Conservation (phyloP, 164 flowering plant genomes). For the Euptelea pleiosperma region DNA sequence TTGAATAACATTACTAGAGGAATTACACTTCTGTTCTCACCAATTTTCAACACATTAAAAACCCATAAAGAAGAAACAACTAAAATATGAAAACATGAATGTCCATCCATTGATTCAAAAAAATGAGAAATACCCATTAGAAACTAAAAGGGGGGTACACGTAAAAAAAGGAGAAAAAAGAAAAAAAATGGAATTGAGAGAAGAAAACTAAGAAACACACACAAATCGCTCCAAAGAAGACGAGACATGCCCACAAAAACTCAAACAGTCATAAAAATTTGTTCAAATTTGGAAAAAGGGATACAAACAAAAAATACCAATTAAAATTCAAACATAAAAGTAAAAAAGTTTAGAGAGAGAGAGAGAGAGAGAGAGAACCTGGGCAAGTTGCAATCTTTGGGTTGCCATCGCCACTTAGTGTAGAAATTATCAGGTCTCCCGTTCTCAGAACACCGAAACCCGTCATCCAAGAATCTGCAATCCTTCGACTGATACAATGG, state of each 20-base stretch:
- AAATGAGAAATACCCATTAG: too few species aligned
- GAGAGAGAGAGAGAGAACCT: slow-evolving; percentile 37
- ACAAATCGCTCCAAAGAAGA: background rate
- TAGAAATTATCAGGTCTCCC: slow-evolving; percentile 75
- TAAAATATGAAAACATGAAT: too few species aligned
- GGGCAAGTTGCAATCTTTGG: slow-evolving; percentile 76
- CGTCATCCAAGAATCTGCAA: slow-evolving; percentile 63
- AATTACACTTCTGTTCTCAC: too few species aligned
- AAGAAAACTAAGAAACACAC: too few species aligned
- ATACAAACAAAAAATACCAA: background rate
- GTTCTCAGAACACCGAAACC: slow-evolving; percentile 81
- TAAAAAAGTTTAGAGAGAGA: background rate
- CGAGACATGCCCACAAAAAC: background rate
- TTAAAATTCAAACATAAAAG: slow-evolving; percentile 1
- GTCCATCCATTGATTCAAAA: too few species aligned
- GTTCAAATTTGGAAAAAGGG: background rate
- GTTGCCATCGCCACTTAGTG: slow-evolving; percentile 96
- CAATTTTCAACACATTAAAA: too few species aligned
- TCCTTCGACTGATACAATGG: slow-evolving; percentile 61
- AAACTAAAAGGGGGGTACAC: too few species aligned
- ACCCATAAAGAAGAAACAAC: too few species aligned
- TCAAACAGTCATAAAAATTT: background rate
- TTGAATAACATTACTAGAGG: too few species aligned
- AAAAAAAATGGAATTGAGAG: too few species aligned
- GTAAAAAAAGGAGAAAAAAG: too few species aligned